These are phyloP conservation scores for Phoenix roebelenii DNA, from an alignment of 176 grass and related monocot species.

Conservation along the genomic window DNA sequence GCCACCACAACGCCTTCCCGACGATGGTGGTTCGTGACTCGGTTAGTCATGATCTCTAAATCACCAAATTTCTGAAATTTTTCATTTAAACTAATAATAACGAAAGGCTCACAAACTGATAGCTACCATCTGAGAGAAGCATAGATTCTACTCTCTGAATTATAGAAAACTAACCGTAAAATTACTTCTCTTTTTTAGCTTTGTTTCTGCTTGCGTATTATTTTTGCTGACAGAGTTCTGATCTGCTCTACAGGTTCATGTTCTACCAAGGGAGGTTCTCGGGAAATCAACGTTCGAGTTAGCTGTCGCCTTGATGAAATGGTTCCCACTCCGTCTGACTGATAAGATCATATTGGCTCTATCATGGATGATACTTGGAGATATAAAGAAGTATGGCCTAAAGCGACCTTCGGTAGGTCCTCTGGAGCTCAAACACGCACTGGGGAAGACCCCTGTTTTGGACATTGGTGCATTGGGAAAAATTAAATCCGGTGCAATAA, in stretches of 20 bases:
- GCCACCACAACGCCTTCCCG: constrained; percentile 33
- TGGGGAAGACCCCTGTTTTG: constrained; percentile 39
- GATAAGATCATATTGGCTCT: constrained; percentile 29
- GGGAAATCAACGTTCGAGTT: constrained; percentile 38
- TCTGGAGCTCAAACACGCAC: constrained; percentile 32
- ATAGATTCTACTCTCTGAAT: too few species aligned
- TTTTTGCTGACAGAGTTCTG: too few species aligned
- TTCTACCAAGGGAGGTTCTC: constrained; percentile 31
- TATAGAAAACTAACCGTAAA: too few species aligned
- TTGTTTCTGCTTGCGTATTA: too few species aligned
- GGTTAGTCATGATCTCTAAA: background rate
- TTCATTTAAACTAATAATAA: too few species aligned
- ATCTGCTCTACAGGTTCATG: constrained; percentile 18
- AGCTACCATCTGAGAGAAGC: too few species aligned
- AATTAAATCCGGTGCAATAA: constrained; percentile 38
- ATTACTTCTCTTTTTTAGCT: background rate
- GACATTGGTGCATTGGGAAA: constrained; percentile 28
- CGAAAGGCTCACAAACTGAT: too few species aligned
- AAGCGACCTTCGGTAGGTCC: constrained; percentile 26
- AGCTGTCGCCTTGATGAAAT: constrained; percentile 23
- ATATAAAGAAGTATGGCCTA: constrained; percentile 25
- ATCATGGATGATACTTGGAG: constrained; percentile 22
- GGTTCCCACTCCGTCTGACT: constrained; percentile 29
- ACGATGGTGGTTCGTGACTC: constrained; percentile 36
- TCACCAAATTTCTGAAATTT: too few species aligned